Conservation (phyloP, 208 protist genomes). For the Acanthamoeba lenticulata region DNA sequence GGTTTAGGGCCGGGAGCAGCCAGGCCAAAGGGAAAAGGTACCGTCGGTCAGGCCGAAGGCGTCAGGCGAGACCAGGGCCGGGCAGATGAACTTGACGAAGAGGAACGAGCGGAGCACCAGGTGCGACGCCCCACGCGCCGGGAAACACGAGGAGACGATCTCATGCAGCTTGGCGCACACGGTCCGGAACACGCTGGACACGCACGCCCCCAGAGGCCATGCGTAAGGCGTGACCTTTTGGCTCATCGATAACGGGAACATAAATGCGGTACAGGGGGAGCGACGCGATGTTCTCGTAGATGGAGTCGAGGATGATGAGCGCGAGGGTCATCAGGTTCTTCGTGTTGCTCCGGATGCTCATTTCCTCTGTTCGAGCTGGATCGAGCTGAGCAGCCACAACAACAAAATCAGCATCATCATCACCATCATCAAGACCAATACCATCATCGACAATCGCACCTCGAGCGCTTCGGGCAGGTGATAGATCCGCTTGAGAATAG, state of each 20-base stretch:
- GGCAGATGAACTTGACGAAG: slow-evolving; percentile 65
- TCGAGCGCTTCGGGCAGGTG: slow-evolving; percentile 43
- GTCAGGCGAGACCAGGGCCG: slow-evolving; percentile 51
- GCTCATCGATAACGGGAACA: no score
- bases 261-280: slow-evolving; percentile 26
- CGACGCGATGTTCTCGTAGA: slow-evolving; percentile 22
- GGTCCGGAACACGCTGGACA: slow-evolving; percentile 20
- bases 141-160: slow-evolving; percentile 58
- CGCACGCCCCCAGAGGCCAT: neutral
- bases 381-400: slow-evolving; percentile 19
- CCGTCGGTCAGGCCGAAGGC: slow-evolving; percentile 39
- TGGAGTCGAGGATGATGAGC: slow-evolving; percentile 39
- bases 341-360: slow-evolving; percentile 5
- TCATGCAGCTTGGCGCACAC: slow-evolving; percentile 62
- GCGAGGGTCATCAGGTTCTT: slow-evolving; percentile 59
- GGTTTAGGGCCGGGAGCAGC: neutral
- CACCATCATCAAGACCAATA: neutral
- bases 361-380: neutral
- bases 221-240: neutral
- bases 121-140: neutral
- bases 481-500: slow-evolving; percentile 24
- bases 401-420: neutral
- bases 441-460: neutral
- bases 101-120: slow-evolving; percentile 60
- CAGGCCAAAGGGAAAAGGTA: neutral